phyloP scores from a whole-genome alignment of 1,284 basidiomycete genomes.

The Fomitopsis pinicola region DNA sequence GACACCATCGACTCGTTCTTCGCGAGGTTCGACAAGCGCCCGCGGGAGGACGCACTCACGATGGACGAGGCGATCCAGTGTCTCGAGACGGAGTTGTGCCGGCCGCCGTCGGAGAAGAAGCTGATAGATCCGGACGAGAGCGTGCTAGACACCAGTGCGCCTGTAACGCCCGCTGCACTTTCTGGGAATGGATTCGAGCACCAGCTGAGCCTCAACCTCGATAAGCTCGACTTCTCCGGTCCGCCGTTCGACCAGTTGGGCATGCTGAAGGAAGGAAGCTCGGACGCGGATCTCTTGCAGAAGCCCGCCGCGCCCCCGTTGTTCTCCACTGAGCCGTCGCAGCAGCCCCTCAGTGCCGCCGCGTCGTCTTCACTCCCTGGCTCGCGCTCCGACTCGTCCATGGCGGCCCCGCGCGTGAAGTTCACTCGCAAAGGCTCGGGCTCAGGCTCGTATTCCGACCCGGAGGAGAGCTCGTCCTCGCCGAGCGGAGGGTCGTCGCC shows the following conservation, averaged over 20 bases:
- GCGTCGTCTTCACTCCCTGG: slow-evolving; percentile 5
- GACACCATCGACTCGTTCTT: slow-evolving; percentile 84
- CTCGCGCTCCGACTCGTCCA: slow-evolving; percentile 3
- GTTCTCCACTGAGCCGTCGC: slow-evolving; percentile 40
- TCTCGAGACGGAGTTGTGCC: slow-evolving; percentile 75
- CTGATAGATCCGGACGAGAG: slow-evolving; percentile 39
- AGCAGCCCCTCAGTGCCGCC: slow-evolving; percentile 36
- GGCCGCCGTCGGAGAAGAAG: slow-evolving; percentile 69
- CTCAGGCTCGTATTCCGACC: slow-evolving; percentile 39
- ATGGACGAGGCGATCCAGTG: slow-evolving; percentile 78
- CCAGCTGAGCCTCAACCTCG: slow-evolving; percentile 42
- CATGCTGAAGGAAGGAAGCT: slow-evolving; percentile 15
- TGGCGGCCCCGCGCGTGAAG: neutral
- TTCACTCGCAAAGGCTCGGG: slow-evolving; percentile 21
- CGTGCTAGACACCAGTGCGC: slow-evolving; percentile 33
- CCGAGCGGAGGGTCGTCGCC: slow-evolving; percentile 17
- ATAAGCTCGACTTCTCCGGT: slow-evolving; percentile 63
- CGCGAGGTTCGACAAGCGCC: slow-evolving; percentile 62
- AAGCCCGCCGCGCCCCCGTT: slow-evolving; percentile 18
- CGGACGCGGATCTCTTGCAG: slow-evolving; percentile 15
- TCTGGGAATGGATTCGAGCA: slow-evolving; percentile 24
- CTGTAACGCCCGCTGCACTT: slow-evolving; percentile 43
- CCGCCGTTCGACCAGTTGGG: slow-evolving; percentile 32
- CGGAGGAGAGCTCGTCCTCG: slow-evolving; percentile 37
- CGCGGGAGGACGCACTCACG: slow-evolving; percentile 70